Base-by-base conservation (phyloP, 176 grass and related monocot species). In the Phoenix dactylifera region DNA sequence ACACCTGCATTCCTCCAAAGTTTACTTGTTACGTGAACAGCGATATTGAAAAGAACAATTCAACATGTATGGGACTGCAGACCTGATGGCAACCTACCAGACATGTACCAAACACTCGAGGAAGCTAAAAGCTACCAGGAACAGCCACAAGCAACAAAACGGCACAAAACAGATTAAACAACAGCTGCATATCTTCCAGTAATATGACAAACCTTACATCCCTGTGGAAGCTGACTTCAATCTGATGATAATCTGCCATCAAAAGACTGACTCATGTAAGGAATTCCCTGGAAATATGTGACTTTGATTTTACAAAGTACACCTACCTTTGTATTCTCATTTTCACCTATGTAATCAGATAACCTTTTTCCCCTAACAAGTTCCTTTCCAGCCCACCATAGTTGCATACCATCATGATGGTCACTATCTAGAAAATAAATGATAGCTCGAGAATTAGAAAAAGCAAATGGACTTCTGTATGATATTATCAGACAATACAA, bases 241-340 rank as follows among this genome's bases (percentile, higher is more conserved):
- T 63, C 28, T 73, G 59, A 63, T 63, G 18, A 63, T 28, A 55
- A 73, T 73, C 70, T 63, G 70, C 25, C 26, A 48, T 63, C 22
- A 17, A 54, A 1, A n/a, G 22, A 52, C 16, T 4, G 51, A 49
- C 25, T 60, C 26, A 7, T 60, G 16, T n/a, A 30, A 60, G 28
- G 18, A 56, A 22, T n/a, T 17, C 16, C 58, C 17, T 14, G 2
- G 6, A 60, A 60, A 60, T 60, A n/a, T 35, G 6, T 30, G 58
- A 32, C 64, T 79, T 44, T 12, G 35, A 44, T 44, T 44, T 10
- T 44, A 9, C 35, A 44, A 44, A 44, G 35, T 44, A 44, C 35
- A 44, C 35, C 10, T 44, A 89, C 82, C 82, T 85, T 89, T 62
- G 86, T 85, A 76, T 89, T 85, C 18, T 89, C 82, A 82, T 85